These are phyloP conservation scores for Microglena sp. DNA, from an alignment of 139 green algal species.

Conservation along the genomic window DNA sequence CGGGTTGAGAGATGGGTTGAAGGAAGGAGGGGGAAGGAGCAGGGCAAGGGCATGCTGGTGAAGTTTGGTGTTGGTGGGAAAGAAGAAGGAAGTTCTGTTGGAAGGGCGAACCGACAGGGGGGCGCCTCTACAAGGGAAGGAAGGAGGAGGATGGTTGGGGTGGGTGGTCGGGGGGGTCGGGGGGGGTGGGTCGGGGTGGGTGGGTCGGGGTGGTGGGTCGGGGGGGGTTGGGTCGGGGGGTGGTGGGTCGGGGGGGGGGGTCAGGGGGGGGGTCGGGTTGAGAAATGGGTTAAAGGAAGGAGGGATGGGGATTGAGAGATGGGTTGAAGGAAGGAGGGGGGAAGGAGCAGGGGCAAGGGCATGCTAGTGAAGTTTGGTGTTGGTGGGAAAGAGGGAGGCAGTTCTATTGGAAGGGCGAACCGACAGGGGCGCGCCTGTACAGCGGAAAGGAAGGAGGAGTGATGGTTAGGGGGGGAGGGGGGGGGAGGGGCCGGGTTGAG, in stretches of 20 bases:
- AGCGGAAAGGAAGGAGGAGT: too few relatives aligned
- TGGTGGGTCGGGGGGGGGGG: too few relatives aligned
- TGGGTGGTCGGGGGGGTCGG: too few relatives aligned
- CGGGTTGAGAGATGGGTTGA: background rate
- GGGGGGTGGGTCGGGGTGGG: too few relatives aligned
- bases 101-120: slow-evolving; percentile 47
- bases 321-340: too few relatives aligned
- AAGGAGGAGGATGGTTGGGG: too few relatives aligned
- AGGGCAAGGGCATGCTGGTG: background rate
- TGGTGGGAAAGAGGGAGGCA: slow-evolving; percentile 26
- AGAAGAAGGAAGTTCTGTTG: slow-evolving; percentile 55
- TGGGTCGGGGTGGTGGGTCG: too few relatives aligned
- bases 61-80: background rate
- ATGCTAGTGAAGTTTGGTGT: background rate
- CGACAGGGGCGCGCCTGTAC: slow-evolving; percentile 19
- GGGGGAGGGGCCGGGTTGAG: too few relatives aligned
- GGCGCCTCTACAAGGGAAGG: too few relatives aligned
- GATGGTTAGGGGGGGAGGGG: too few relatives aligned
- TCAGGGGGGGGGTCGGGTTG: background rate
- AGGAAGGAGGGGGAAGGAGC: background rate
- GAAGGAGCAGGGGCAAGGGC: background rate
- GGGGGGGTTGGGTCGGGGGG: too few relatives aligned
- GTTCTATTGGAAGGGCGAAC: slow-evolving; percentile 62
- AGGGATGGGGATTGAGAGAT: background rate
- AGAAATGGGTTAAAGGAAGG: background rate